A percentile compares a stretch with the other conserved stretches of the same genome.
Evolutionary conservation across 2,329 filamentous ascomycete species (phyloP).

Genomic region (Ophiosphaerella korrae): DNA sequence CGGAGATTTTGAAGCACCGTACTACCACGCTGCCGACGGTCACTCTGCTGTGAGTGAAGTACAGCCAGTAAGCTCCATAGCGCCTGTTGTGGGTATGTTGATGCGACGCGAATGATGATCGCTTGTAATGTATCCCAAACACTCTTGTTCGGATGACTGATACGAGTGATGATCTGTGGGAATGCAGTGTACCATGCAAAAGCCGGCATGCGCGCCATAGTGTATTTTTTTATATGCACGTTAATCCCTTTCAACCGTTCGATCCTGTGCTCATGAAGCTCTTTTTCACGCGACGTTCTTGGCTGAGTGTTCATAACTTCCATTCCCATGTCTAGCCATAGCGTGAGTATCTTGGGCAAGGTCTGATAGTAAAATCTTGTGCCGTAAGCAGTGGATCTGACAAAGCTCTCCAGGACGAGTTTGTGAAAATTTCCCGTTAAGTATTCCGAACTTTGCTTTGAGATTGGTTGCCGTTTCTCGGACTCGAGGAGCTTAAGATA

Average conservation of each 20-base stretch:
- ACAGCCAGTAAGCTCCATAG: conserved; percentile 90
- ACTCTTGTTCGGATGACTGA: conserved; percentile 79
- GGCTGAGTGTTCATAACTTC: conserved; percentile 57
- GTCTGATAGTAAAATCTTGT: conserved; percentile 97
- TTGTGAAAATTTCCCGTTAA: conserved; percentile 83
- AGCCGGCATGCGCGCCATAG: conserved; percentile 67
- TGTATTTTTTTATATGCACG: conserved; percentile 77
- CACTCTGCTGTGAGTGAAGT: conserved; percentile 76
- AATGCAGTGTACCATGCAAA: conserved; percentile 84
- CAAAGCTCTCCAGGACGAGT: conserved; percentile 90
- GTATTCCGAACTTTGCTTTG: conserved; percentile 65
- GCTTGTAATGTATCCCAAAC: conserved; percentile 78
- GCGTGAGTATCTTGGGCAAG: conserved; percentile 83
- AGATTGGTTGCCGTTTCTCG: conserved; percentile 75
- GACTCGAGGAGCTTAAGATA: conserved; percentile 96
- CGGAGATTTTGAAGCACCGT: conserved; percentile 50
- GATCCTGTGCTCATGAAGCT: conserved; percentile 36
- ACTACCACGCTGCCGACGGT: conserved; percentile 64
- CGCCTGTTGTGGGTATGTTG: conserved; percentile 85
- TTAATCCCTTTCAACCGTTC: conserved; percentile 52
- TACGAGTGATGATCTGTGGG: conserved; percentile 93
- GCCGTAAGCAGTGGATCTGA: conserved; percentile 83
- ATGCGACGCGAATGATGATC: conserved; percentile 86
- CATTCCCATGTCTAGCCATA: conserved; percentile 91
- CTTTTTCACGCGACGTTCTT: conserved; percentile 32